Percentiles rank a stretch among this genome's conserved stretches.
Evolutionary conservation across 163 green algal species (phyloP).

Genomic region (Volvox carteri): DNA sequence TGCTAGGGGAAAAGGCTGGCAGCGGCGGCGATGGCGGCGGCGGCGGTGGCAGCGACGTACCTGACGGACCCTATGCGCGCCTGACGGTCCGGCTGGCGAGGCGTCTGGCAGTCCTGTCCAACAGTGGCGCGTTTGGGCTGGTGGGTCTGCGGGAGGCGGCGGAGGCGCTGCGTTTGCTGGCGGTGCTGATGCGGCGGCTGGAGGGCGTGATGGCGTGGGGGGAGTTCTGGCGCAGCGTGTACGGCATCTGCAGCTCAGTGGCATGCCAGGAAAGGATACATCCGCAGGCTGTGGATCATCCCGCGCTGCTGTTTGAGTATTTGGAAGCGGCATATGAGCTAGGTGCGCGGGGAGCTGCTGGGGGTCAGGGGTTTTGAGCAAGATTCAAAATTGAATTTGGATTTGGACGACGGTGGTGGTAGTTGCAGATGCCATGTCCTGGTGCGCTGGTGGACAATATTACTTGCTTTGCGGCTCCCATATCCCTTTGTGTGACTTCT

Average conservation of each 20-base stretch:
- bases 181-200: constrained; percentile 12
- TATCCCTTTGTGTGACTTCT: too few relatives aligned
- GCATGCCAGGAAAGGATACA: not conserved
- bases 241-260: not conserved
- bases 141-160: not conserved
- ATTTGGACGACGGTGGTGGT: too few relatives aligned
- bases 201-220: constrained; percentile 4
- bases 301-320: not conserved
- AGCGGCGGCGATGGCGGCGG: not conserved
- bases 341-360: too few relatives aligned
- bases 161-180: not conserved
- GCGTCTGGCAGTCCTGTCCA: not conserved
- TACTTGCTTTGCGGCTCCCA: too few relatives aligned
- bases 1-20: not conserved
- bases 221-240: not conserved
- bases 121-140: not conserved
- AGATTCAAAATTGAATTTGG: too few relatives aligned
- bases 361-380: too few relatives aligned
- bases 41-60: not conserved
- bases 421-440: too few relatives aligned
- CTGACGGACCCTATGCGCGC: not conserved
- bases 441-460: too few relatives aligned
- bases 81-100: not conserved
- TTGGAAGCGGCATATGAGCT: not conserved
- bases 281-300: not conserved